Conservation (phyloP, 1,284 basidiomycete species). For the Porodaedalea pini region DNA sequence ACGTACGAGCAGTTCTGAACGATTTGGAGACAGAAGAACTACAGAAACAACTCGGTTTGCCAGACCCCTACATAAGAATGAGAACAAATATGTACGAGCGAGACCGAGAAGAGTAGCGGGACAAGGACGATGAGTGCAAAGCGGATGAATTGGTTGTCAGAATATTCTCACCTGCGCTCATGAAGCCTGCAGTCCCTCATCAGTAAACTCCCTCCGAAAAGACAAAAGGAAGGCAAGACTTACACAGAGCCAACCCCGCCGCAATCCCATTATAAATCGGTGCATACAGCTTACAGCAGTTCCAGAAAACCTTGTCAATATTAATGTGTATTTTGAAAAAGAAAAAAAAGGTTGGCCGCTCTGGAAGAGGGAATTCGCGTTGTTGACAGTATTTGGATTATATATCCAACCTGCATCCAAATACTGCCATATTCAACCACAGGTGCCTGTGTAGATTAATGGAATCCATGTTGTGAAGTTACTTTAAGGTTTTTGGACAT, state of each 20-base stretch:
- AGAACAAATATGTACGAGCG: conserved; percentile 36
- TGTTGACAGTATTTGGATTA: too few species aligned
- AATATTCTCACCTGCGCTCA: conserved; percentile 50
- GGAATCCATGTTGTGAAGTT: too few species aligned
- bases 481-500: too few species aligned
- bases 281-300: conserved; percentile 68
- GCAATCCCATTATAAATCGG: conserved; percentile 76
- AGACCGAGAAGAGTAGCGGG: conserved; percentile 70
- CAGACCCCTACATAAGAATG: not conserved
- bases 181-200: conserved; percentile 35
- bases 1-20: conserved; percentile 57
- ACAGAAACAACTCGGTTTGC: not conserved
- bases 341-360: too few species aligned
- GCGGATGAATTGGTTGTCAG: conserved; percentile 57
- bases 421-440: too few species aligned
- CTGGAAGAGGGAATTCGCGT: too few species aligned
- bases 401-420: too few species aligned
- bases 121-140: conserved; percentile 62
- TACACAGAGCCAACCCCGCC: conserved; percentile 62
- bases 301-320: too few species aligned
- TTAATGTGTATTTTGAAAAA: too few species aligned
- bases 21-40: conserved; percentile 60
- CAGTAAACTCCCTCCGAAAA: not conserved
- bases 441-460: too few species aligned
- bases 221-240: conserved; percentile 42